Evolutionary conservation across 371 early-diverging fungal genomes (phyloP), one percentile per base, ranked within the genome.

Genomic region (Mortierella sp.): DNA sequence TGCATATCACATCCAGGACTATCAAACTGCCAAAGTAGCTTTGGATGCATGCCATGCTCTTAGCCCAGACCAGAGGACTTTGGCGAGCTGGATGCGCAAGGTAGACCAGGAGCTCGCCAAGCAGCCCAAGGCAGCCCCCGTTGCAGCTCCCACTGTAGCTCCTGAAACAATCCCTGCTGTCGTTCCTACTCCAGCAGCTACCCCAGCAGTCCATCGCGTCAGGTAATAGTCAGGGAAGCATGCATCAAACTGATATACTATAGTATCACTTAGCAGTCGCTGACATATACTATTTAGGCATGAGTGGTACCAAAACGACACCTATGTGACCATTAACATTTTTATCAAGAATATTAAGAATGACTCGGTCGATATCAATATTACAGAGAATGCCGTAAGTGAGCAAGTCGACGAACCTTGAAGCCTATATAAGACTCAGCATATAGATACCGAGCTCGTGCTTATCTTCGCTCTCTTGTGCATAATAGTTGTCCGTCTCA

Each of bases 281-380:
- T 57, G 34, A 57, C 35, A 34, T 57, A 31, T 22, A 3, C 55
- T 64, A 9, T 32, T 10, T 82, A 93, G 97, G 79, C 96, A 97
- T 75, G 98, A 98, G 83, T 98, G 97, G 97, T 97, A 95, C 85
- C 99, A 99, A 86, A 98, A 92, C 71, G 98, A 97, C 73, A 83
- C 87, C 64, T 90, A 86, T 77, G 93, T 99, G 49, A 95, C 92
- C 10, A 85, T 99, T 45, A 91, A 93, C 68, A 86, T 99, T 26
- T 97, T 97, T 75, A 89, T 95, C 83, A 97, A 96, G 86, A 93
- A 94, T n/a, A 88, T 92, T 47, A 89, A 91, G 71, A 82, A 87
- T 61, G 90, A 90, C 2, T 74, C 85, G n/a, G 92, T 95, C 2
- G 59, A 85, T 28, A 70, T 98, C 61, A 89, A 89, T 43, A 89